Evolutionary conservation across 805 yeast species (phyloP), one percentile per base, ranked within the genome.

Genomic region (Wickerhamiella sergipiensis): DNA sequence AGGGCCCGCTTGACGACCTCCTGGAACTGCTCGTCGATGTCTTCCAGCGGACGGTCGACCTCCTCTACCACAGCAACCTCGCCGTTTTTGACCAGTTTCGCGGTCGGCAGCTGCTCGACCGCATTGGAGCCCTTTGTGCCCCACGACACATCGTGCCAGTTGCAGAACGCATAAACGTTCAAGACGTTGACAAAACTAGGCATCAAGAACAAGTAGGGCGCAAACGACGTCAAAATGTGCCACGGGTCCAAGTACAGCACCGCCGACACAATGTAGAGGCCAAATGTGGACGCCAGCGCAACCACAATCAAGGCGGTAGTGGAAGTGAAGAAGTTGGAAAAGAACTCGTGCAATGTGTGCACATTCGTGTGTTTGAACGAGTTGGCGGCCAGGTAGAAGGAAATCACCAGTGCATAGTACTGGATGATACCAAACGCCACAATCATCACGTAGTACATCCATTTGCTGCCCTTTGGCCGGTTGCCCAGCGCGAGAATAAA

Each of bases 101-200:
- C 64, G 12, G 76, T 79, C 48, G 83, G 83, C 61, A 79, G 70
- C 40, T 75, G 77, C 36, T 67, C 72, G 5, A 79, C 78, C 2
- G 60, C 63, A 49, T 64, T 83, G 43, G 79, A 77, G 42, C 85
- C 85, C 63, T 80, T 80, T n/a, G 85, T 80, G 52, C 85, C 85
- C 85, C 85, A 80, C 1, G 85, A 80, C 46, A 80, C 76, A 65
- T 80, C 85, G 61, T 80, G 84, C 68, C 80, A 78, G 64, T 80
- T 80, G 68, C 83, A 80, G 62, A 80, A 80, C 1, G 85, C 83
- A 63, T 78, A 80, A 47, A 80, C 81, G 61, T 78, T 79, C 59
- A 80, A 67, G 40, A 80, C 77, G 53, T 67, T 67, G 52, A 65
- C 63, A 48, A 64, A 67, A 45, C 60, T 57, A 15, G 69, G 68